Evolutionary conservation across 371 early-diverging fungal species (phyloP).

Genomic region (Mortierella sp.): DNA sequence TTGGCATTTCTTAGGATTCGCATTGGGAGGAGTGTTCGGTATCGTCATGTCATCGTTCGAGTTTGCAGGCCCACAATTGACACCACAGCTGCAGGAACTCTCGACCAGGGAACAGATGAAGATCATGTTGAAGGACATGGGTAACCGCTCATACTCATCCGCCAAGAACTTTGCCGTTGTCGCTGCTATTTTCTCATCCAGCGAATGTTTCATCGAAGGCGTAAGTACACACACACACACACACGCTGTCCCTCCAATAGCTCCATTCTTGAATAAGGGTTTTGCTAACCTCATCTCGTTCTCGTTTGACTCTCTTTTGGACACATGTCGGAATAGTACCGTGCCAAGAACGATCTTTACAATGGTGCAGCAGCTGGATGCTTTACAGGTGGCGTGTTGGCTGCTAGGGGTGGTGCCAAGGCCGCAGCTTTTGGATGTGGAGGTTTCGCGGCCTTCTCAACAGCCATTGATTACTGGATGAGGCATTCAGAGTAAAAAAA

Average conservation of each 20-base stretch:
- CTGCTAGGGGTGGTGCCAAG: conserved; percentile 82
- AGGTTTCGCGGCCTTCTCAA: conserved; percentile 95
- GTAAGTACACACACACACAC: too few relatives aligned
- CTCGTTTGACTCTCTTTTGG: background rate
- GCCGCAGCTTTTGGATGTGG: conserved; percentile 88
- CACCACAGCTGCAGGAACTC: conserved; percentile 68
- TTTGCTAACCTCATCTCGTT: background rate
- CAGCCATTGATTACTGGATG: conserved; percentile 91
- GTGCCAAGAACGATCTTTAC: conserved; percentile 93
- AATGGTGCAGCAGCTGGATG: conserved; percentile 94
- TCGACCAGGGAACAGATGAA: conserved; percentile 83
- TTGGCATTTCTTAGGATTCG: conserved; percentile 75
- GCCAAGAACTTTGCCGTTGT: conserved; percentile 96
- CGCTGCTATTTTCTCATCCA: conserved; percentile 90
- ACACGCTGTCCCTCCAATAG: conserved; percentile 3
- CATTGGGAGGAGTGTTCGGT: conserved; percentile 92
- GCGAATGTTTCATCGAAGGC: conserved; percentile 95
- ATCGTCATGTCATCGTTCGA: conserved; percentile 92
- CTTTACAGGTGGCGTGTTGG: conserved; percentile 91
- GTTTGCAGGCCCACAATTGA: conserved; percentile 70
- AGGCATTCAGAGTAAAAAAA: conserved; percentile 51
- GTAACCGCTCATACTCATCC: conserved; percentile 74
- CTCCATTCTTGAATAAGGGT: conserved; percentile 5
- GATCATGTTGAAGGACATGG: conserved; percentile 90
- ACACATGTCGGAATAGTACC: conserved; percentile 83